Evolutionary conservation across 106 monocot species (phyloP).

Genomic region (Dioscorea dumetorum): DNA sequence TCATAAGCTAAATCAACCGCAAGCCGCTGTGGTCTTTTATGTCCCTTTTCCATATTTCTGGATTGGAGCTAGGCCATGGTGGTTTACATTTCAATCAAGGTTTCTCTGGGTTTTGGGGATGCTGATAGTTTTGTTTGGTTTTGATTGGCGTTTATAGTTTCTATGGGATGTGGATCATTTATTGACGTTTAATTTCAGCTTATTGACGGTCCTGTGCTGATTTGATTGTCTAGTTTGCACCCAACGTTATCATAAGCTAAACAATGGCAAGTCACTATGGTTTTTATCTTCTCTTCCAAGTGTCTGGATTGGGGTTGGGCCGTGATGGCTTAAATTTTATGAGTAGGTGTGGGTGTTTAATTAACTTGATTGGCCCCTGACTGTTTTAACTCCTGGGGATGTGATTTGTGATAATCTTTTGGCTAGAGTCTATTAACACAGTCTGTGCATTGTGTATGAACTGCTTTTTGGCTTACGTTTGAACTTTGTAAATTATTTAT

Average conservation of each 20-base stretch:
- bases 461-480: no score
- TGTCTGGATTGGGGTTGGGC: background rate
- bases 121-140: no score
- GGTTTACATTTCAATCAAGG: background rate
- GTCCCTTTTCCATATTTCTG: background rate
- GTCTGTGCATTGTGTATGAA: no score
- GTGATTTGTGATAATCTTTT: no score
- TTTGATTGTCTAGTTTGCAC: background rate
- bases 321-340: background rate
- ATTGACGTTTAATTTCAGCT: background rate
- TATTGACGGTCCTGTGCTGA: conserved; percentile 12
- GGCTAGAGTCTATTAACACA: no score
- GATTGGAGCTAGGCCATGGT: background rate
- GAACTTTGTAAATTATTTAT: no score
- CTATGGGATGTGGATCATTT: no score
- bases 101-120: no score
- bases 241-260: conserved; percentile 11
- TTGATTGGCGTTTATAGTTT: no score
- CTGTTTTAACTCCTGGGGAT: background rate
- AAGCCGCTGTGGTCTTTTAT: background rate
- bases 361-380: no score
- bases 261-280: background rate
- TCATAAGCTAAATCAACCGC: conserved; percentile 9
- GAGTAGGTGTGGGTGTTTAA: background rate
- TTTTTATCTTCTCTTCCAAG: background rate